Base-by-base conservation (phyloP, 2,329 filamentous ascomycete species). In the Coniochaeta pulveracea region DNA sequence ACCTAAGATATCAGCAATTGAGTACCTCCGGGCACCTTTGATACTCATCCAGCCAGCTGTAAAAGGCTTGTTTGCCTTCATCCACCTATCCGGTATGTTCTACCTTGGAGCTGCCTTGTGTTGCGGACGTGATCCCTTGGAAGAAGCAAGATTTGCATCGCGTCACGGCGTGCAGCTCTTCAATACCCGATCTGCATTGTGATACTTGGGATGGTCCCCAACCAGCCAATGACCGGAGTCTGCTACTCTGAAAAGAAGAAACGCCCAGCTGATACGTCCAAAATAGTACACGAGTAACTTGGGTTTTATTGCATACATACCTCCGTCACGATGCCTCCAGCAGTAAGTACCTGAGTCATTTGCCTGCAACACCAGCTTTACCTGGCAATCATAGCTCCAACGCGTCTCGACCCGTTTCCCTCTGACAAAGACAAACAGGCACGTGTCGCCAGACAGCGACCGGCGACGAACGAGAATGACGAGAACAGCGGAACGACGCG, bases 381-480 rank as follows among this genome's bases (percentile, higher is more conserved):
- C n/a, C n/a, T n/a, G n/a, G n/a, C n/a, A n/a, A n/a, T n/a, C n/a
- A n/a, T n/a, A n/a, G n/a, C n/a, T n/a, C n/a, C n/a, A n/a, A n/a
- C n/a, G n/a, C n/a, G n/a, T n/a, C n/a, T n/a, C n/a, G n/a, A n/a
- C n/a, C n/a, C n/a, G n/a, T n/a, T n/a, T n/a, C n/a, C n/a, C n/a
- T n/a, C n/a, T n/a, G n/a, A n/a, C n/a, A n/a, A n/a, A n/a, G n/a
- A n/a, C 42, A 42, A 40, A 49, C 57, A 65, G 66, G 80, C 72
- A 40, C 43, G 69, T 66, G 80, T 83, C 60, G 66, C 73, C 55
- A 75, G 81, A 60, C 72, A 77, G 56, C 80, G 86, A 61, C 72
- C 77, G 56, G 72, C 80, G 49, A 81, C 80, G 44, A 91, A 93
- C 59, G 88, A 95, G 67, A 95, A 95, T 55, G 89, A 95, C 57